Evolutionary conservation across 2,329 filamentous ascomycete species (phyloP), one percentile per base, ranked within the genome.

Genomic region (Cryphonectria parasitica): DNA sequence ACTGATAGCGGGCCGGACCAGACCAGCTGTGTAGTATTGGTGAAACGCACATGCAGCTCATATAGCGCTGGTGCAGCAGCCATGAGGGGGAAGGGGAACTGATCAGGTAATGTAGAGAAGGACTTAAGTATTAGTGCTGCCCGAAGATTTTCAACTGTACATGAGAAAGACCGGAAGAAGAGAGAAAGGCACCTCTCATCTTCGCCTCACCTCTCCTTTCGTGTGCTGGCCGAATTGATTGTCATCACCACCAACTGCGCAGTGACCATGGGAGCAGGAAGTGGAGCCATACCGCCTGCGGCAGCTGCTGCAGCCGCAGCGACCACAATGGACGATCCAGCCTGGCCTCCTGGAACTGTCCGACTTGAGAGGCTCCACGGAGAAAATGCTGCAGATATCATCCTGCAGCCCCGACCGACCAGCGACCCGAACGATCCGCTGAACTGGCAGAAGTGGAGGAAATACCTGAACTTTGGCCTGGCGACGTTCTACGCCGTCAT

Each of bases 391-490:
- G 61, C 65, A 11, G 71, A 73, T 28, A 71, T 73, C 67, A 71
- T 73, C 31, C 61, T 71, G 45, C 71, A 71, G 34, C 71, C 71
- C 1, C 69, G 71, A 17, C 71, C 71, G 6, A 71, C 56, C 15
- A 64, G 28, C 52, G 67, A 73, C 25, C 67, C 71, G 13, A 73
- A 73, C 22, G 71, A 73, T 45, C 71, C 71, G 11, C 43, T 73
- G 36, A 68, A 69, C 34, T 73, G 71, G 71, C 64, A 64, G 10
- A 73, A 39, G 68, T 71, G 71, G 71, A 64, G 71, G n/a, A 73
- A 73, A n/a, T 62, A 73, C 7, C 64, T 73, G 17, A 73, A 73
- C 61, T 73, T 71, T 52, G 71, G 71, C 17, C 71, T 73, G 19
- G 71, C 71, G 15, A 67, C 69, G 2, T 73, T 73, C 52, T 73